Evolutionary conservation across 129 eudicot species (phyloP).

Genomic region (Cynara cardunculus): DNA sequence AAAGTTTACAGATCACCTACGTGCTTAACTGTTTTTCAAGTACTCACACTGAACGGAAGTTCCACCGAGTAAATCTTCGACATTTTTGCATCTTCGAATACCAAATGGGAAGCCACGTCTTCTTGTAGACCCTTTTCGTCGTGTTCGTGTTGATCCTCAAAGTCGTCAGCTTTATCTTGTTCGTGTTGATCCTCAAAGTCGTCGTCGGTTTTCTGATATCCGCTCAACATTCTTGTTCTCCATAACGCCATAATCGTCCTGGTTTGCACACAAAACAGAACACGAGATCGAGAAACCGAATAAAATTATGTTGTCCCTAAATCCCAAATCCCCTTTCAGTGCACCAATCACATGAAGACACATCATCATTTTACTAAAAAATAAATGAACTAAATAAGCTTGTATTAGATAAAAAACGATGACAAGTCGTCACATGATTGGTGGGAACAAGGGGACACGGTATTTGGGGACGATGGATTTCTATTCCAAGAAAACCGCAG

Average conservation of each 20-base stretch:
- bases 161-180: slow-evolving; percentile 38
- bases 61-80: slow-evolving; percentile 56
- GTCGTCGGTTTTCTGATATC: slow-evolving; percentile 43
- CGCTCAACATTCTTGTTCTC: slow-evolving; percentile 62
- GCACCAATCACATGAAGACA: too few species aligned
- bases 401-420: not conserved
- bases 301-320: too few species aligned
- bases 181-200: slow-evolving; percentile 43
- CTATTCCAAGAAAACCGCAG: too few species aligned
- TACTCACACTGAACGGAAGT: slow-evolving; percentile 67
- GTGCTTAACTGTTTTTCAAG: not conserved
- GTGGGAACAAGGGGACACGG: too few species aligned
- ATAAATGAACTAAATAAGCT: too few species aligned
- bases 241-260: slow-evolving; percentile 90
- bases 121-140: slow-evolving; percentile 39
- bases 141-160: slow-evolving; percentile 43
- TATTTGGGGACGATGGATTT: too few species aligned
- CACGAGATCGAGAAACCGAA: not conserved
- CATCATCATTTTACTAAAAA: too few species aligned
- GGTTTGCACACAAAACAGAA: not conserved
- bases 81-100: slow-evolving; percentile 56
- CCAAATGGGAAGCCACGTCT: slow-evolving; percentile 40
- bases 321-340: too few species aligned
- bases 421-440: not conserved
- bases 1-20: not conserved